Evolutionary conservation across 768 basidiomycete genomes (phyloP), one percentile per base, ranked within the genome.

Genomic region (Cystobasidiopsis lactophilus): DNA sequence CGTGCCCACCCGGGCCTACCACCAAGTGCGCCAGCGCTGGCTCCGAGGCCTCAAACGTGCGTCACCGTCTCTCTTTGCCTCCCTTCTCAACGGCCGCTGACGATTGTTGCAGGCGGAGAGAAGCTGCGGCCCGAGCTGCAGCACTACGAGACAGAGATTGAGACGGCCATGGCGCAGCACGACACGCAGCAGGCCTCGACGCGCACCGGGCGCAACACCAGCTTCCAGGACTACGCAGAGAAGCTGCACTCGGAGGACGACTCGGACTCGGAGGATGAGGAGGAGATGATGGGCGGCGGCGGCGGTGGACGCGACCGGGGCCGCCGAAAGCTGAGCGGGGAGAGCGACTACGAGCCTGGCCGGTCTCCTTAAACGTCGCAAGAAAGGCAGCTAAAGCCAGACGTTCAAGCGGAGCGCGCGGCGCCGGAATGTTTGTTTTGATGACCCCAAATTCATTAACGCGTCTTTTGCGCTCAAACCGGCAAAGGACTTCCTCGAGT

Each of bases 11-110:
- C 53, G 64, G 47, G 52, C 52, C n/a, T 64, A 63, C 39, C 63
- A 64, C 39, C 59, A 64, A 56, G 58, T 57, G 30, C 58, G 64
- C 5, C 64, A 65, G 46, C 53, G 62, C 13, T 63, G 61, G 56
- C 50, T 63, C 5, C 52, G 60, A 41, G 59, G 61, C 5, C 48
- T 62, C 7, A 27, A 49, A 4, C 43, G 51, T 46, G 26, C 9
- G n/a, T n/a, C n/a, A n/a, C n/a, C n/a, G n/a, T n/a, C n/a, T n/a
- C n/a, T n/a, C n/a, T n/a, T n/a, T n/a, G n/a, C n/a, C n/a, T n/a
- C n/a, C n/a, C n/a, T n/a, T n/a, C n/a, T n/a, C n/a, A n/a, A n/a
- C n/a, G n/a, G n/a, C n/a, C n/a, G n/a, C n/a, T n/a, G n/a, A n/a
- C n/a, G n/a, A n/a, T n/a, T n/a, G n/a, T n/a, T n/a, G n/a, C n/a